Percentiles rank a stretch among this genome's conserved stretches.
Evolutionary conservation across 495 filamentous ascomycete genomes (phyloP).

Genomic region (Penicillium cosmopolitanum): DNA sequence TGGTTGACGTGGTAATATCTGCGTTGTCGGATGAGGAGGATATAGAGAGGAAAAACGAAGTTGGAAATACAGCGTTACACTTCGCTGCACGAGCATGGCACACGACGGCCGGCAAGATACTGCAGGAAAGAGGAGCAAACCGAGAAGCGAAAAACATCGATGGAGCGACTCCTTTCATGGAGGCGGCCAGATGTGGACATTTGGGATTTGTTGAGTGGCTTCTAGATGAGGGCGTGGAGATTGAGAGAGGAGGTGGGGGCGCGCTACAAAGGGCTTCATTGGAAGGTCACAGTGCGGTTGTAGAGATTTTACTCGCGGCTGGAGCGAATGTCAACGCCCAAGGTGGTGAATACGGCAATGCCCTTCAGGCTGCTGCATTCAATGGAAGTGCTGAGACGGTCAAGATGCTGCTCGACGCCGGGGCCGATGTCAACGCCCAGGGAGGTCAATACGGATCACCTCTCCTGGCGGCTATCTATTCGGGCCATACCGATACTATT

Average conservation of each 20-base stretch:
- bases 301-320: no score
- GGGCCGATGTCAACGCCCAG: no score
- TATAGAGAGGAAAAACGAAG: neutral
- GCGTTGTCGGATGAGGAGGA: neutral
- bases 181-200: constrained; percentile 7
- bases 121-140: constrained; percentile 7
- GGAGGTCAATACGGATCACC: neutral
- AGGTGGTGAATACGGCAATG: no score
- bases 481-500: neutral
- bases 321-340: no score
- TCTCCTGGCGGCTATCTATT: neutral
- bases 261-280: constrained; percentile 14
- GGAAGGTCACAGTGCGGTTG: neutral
- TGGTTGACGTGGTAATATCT: constrained; percentile 7
- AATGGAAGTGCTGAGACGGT: no score
- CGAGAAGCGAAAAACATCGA: neutral
- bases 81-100: constrained; percentile 10
- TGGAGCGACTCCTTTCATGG: constrained; percentile 1
- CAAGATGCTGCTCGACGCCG: no score
- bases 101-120: neutral
- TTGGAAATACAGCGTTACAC: constrained; percentile 17
- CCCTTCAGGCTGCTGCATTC: no score
- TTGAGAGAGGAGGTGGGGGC: neutral
- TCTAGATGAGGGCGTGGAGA: constrained; percentile 4
- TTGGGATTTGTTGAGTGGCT: constrained; percentile 15